Percentiles rank a stretch among this genome's conserved stretches.
Conservation (phyloP, 495 filamentous ascomycete species). For the Lasiosphaeria hispida region DNA sequence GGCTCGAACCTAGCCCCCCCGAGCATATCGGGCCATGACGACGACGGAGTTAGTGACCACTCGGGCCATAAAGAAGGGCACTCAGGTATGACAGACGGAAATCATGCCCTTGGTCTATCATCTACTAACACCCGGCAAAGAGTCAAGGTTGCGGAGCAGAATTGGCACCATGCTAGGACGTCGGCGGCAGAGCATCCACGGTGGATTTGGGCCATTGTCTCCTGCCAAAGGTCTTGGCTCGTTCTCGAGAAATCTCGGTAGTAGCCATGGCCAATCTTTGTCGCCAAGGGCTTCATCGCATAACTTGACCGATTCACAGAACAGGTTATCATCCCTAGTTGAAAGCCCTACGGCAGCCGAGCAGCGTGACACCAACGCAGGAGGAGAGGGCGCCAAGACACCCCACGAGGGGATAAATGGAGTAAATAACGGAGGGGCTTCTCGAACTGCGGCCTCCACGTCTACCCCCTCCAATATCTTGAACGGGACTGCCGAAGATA, state of each 20-base stretch:
- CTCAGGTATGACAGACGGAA: constrained; percentile 36
- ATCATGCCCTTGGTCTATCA: not conserved
- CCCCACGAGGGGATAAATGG: constrained; percentile 48
- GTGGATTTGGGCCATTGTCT: constrained; percentile 47
- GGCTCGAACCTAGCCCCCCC: constrained; percentile 31
- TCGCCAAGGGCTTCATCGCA: constrained; percentile 54
- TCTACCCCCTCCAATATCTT: constrained; percentile 29
- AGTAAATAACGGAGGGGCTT: constrained; percentile 24
- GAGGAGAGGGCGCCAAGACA: constrained; percentile 31
- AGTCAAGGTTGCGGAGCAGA: constrained; percentile 58
- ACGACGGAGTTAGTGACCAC: constrained; percentile 63
- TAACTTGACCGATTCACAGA: constrained; percentile 53
- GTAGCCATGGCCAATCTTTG: constrained; percentile 46
- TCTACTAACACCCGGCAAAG: constrained; percentile 20
- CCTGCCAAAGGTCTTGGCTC: constrained; percentile 46
- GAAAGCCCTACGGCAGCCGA: constrained; percentile 42
- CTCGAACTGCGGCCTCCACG: constrained; percentile 19
- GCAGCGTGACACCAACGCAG: constrained; percentile 25
- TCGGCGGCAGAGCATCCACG: constrained; percentile 58
- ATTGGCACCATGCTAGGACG: constrained; percentile 79
- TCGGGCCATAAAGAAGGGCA: constrained; percentile 52
- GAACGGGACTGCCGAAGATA: constrained; percentile 41
- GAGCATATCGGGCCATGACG: constrained; percentile 32
- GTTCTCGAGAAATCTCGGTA: constrained; percentile 52
- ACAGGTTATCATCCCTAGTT: constrained; percentile 49